Base-by-base conservation (phyloP, 257 asterid species). In the Cordia subcordata region DNA sequence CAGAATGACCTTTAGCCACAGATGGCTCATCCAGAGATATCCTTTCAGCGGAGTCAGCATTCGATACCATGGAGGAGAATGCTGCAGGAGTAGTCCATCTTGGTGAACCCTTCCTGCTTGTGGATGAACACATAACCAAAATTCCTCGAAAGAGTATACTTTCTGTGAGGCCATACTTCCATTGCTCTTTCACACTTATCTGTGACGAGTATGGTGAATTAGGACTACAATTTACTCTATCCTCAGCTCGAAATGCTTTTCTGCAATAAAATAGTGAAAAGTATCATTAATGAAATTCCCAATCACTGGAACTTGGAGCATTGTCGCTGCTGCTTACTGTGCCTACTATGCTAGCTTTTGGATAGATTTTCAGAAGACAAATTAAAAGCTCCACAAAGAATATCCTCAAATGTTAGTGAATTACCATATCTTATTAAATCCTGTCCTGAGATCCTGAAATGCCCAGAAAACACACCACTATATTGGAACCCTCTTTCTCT, bases 31-130 rank as follows among this genome's bases (percentile, higher is more conserved):
- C 80, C 23, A 65, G 69, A 13, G 54, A 20, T 52, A 65, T 37
- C 32, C 37, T 65, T 64, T 56, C 61, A 47, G 54, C 73, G 53
- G 68, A 69, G 37, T 75, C 81, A 14, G 71, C 57, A 10, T 66
- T 19, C 13, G 83, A 42, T 45, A 53, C 78, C 60, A 20, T 56
- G 15, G 88, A 73, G 32, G 83, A 79, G 39, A 78, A 56, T 33
- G 78, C 79, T 47, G 70, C 76, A 21, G 77, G 63, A 60, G 76
- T 66, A 49, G 67, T 53, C 78, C 64, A 65, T 68, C 71, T 78
- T 20, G 38, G 19, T 32, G 61, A 42, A 45, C 62, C 55, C 44
- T 22, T 32, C 15, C 23, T 71, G 32, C 63, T 49, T 19, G 47
- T 17, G 10, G 67, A 74, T 20, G 20, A 39, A 38, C 53, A 47